A percentile compares a stretch with the other conserved stretches of the same genome.
Conservation (phyloP, 768 basidiomycete species). For the Lactifluus hygrophoroides region DNA sequence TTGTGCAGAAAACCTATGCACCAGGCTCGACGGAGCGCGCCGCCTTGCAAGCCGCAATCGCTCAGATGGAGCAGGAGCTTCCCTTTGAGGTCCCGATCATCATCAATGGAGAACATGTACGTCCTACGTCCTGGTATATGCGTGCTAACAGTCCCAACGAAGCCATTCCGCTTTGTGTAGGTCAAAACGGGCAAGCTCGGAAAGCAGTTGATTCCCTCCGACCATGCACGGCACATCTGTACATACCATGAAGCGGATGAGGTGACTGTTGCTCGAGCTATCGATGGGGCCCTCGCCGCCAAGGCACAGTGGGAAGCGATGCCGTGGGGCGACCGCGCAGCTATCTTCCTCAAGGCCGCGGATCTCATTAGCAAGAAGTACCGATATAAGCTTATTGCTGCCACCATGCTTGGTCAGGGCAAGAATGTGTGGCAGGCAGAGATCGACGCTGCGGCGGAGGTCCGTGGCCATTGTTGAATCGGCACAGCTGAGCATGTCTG, state of each 20-base stretch:
- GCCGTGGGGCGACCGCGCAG: constrained; percentile 95
- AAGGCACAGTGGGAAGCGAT: constrained; percentile 87
- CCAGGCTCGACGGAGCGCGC: constrained; percentile 71
- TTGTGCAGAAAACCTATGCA: constrained; percentile 59
- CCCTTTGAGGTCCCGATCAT: constrained; percentile 93
- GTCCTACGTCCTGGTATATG: constrained; percentile 22
- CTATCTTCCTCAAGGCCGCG: constrained; percentile 97
- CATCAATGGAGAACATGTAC: constrained; percentile 79
- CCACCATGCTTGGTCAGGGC: constrained; percentile 96
- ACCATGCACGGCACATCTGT: constrained; percentile 76
- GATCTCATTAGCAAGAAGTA: constrained; percentile 95
- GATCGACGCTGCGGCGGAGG: constrained; percentile 98
- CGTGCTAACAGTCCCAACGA: background rate
- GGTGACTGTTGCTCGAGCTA: constrained; percentile 65
- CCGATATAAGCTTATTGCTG: constrained; percentile 88
- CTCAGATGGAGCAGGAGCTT: constrained; percentile 70
- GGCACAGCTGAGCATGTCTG: background rate
- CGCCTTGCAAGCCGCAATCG: constrained; percentile 63
- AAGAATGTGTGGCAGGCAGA: constrained; percentile 99
- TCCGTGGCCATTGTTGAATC: constrained; percentile 29
- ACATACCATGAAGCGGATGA: constrained; percentile 84
- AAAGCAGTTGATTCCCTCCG: constrained; percentile 78
- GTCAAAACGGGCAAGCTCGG: constrained; percentile 72
- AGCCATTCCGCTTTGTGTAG: constrained; percentile 30
- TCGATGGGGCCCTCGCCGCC: constrained; percentile 79